Base-by-base conservation (phyloP, 2,329 filamentous ascomycete species). In the Paraphaeosphaeria minitans region DNA sequence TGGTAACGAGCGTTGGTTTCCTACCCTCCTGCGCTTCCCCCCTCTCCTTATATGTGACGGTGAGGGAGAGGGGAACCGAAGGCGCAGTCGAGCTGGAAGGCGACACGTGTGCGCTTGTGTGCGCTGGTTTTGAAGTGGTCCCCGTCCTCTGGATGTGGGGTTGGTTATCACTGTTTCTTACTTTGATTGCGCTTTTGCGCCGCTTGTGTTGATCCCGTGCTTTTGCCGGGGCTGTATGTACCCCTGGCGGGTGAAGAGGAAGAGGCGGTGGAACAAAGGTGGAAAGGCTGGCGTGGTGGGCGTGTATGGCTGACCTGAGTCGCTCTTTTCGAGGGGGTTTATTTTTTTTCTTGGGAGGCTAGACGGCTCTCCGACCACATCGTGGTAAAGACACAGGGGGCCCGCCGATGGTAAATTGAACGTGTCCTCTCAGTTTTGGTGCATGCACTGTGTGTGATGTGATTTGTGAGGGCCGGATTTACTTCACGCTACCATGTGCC, bases 1-100 rank as follows among this genome's bases (percentile, higher is more conserved):
- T 65, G 75, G 59, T 78, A 78, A 78, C 75, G 72, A 78, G 76
- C 74, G 76, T 78, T 70, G 53, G 29, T 62, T 60, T 66, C 70
- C 72, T 73, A 68, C 73, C 73, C 50, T 76, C 74, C 72, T 71
- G 63, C 49, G 37, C 56, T 57, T 35, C 43, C 46, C 58, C 50
- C 27, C 51, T 57, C 54, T 64, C 60, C 58, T 27, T 27, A 51
- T 53, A 39, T 55, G 61, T 64, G 57, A 63, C 67, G 69, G 66
- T n/a, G 60, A 64, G 42, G 37, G 53, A 24, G 27, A 55, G 27
- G 59, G 19, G 47, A 49, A 14, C 6, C 24, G 53, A 39, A 4
- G 14, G 45, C 55, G 46, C 24, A 39, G 60, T 66, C 65, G 72
- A 71, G 67, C 67, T 71, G 73, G 71, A 73, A 68, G 70, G 66